These are phyloP conservation scores for Umbelopsis sp. DNA, from an alignment of 192 early-diverging fungal genomes.

Conservation along the genomic window DNA sequence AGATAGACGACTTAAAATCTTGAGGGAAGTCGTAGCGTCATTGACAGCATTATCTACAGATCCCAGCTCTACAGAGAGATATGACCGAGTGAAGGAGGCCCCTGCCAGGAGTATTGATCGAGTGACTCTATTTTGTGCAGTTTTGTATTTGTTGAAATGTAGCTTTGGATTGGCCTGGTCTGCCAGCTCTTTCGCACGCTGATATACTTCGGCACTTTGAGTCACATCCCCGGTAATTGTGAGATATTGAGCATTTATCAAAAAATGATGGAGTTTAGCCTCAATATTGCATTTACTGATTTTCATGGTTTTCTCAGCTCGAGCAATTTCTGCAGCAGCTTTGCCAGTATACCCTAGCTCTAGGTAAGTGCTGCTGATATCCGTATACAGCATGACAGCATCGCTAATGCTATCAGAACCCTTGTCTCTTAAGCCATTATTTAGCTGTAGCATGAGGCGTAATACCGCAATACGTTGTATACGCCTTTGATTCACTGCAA, in stretches of 20 bases:
- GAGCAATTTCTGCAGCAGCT: slow-evolving; percentile 58
- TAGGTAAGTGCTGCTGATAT: slow-evolving; percentile 61
- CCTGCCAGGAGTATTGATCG: slow-evolving; percentile 38
- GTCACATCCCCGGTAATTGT: slow-evolving; percentile 57
- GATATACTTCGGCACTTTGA: slow-evolving; percentile 39
- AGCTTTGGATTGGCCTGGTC: neutral
- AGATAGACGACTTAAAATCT: slow-evolving; percentile 40
- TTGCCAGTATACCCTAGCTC: slow-evolving; percentile 77
- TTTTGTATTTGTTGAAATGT: slow-evolving; percentile 1
- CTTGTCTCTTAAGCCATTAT: slow-evolving; percentile 47
- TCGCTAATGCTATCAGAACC: slow-evolving; percentile 26
- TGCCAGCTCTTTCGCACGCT: slow-evolving; percentile 9
- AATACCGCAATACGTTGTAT: slow-evolving; percentile 57
- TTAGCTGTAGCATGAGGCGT: slow-evolving; percentile 58
- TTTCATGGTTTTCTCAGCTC: slow-evolving; percentile 47
- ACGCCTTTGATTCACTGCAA: slow-evolving; percentile 58
- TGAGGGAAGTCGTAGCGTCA: slow-evolving; percentile 35
- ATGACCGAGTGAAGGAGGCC: slow-evolving; percentile 46
- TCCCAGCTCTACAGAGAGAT: slow-evolving; percentile 34
- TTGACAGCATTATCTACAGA: slow-evolving; percentile 46
- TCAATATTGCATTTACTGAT: slow-evolving; percentile 25
- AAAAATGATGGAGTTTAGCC: slow-evolving; percentile 43
- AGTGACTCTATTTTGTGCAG: slow-evolving; percentile 23
- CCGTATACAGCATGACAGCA: slow-evolving; percentile 24
- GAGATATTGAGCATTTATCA: slow-evolving; percentile 65